These are phyloP conservation scores for Neurospora sp. DNA, from an alignment of 495 filamentous ascomycete genomes.

Conservation along the genomic window DNA sequence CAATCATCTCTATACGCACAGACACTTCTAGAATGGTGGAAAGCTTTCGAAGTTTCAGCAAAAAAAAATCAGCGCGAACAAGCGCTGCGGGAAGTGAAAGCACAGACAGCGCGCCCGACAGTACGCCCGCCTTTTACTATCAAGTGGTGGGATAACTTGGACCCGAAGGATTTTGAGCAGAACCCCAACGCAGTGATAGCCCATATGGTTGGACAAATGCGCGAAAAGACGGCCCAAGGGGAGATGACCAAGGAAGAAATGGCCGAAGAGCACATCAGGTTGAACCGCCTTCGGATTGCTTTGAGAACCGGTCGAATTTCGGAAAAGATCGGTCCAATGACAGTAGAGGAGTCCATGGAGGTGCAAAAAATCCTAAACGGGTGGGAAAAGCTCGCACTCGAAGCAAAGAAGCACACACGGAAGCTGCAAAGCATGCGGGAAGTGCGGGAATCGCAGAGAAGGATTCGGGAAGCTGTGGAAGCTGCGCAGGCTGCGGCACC, in stretches of 20 bases:
- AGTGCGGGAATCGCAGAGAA: not conserved
- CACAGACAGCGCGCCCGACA: not conserved
- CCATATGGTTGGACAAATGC: not conserved
- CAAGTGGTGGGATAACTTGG: not conserved
- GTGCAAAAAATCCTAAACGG: not conserved
- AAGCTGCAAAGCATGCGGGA: not conserved
- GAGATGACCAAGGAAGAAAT: not conserved
- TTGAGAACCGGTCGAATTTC: not conserved
- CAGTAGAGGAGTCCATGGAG: not conserved
- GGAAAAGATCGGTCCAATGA: not conserved
- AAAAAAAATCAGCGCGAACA: not conserved
- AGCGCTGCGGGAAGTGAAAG: not conserved
- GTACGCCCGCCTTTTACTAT: no score
- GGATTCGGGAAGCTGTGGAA: not conserved
- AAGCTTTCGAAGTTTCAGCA: not conserved
- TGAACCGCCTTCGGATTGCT: not conserved
- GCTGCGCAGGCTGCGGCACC: not conserved
- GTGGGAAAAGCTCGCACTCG: not conserved
- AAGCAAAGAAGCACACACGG: not conserved
- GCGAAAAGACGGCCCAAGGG: not conserved
- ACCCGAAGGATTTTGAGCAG: not conserved
- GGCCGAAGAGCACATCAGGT: not conserved
- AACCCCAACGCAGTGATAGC: not conserved
- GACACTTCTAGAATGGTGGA: not conserved
- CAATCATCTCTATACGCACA: not conserved